These are phyloP conservation scores for Aspergillus sp. DNA, from an alignment of 2,329 filamentous ascomycete species.

Conservation along the genomic window DNA sequence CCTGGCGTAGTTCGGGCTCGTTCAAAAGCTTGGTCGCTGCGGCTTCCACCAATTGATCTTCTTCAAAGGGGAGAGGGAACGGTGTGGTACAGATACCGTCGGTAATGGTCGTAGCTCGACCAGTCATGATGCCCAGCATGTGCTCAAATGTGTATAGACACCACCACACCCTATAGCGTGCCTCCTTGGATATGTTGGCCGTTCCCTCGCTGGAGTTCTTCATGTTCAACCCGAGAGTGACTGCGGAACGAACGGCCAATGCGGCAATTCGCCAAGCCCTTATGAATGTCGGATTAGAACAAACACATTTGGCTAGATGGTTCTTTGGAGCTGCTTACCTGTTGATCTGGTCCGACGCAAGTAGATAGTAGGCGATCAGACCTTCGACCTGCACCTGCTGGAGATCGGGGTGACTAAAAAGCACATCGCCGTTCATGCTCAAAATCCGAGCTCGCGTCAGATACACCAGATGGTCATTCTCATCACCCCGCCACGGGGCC, in stretches of 20 bases:
- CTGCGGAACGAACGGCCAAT: constrained; percentile 46
- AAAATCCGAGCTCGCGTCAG: constrained; percentile 47
- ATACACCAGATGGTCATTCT: constrained; percentile 48
- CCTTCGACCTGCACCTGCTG: constrained; percentile 50
- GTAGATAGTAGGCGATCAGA: constrained; percentile 47
- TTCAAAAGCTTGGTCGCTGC: constrained; percentile 37
- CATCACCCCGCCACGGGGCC: constrained; percentile 45
- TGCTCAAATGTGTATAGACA: constrained; percentile 49
- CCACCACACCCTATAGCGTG: constrained; percentile 51
- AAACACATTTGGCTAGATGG: background rate
- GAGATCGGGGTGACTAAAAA: constrained; percentile 49
- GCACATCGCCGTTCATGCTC: constrained; percentile 44
- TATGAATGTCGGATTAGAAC: background rate
- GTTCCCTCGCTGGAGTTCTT: constrained; percentile 43
- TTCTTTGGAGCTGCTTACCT: constrained; percentile 31
- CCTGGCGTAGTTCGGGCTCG: constrained; percentile 33
- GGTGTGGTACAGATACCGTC: constrained; percentile 48
- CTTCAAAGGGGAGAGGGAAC: constrained; percentile 45
- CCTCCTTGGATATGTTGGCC: constrained; percentile 44
- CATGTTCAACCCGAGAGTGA: constrained; percentile 49
- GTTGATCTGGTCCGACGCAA: constrained; percentile 48
- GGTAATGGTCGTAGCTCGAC: constrained; percentile 45
- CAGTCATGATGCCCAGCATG: constrained; percentile 50
- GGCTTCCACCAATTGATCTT: constrained; percentile 40
- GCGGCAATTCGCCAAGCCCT: constrained; percentile 48